Base-by-base conservation (phyloP, 1,139 yeast genomes). In the Protomyces macrosporus region DNA sequence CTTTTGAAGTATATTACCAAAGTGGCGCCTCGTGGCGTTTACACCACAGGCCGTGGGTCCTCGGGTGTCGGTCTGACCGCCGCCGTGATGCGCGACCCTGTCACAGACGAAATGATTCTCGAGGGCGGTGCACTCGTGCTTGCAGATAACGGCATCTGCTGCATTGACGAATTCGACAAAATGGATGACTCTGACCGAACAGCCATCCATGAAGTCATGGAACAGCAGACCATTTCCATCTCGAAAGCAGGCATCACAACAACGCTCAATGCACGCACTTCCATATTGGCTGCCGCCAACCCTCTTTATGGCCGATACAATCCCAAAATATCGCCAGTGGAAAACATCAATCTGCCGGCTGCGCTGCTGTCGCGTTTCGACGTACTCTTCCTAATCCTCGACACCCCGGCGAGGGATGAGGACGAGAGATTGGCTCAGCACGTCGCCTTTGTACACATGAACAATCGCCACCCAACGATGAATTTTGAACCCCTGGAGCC, bases 11-110 rank as follows among this genome's bases (percentile, higher is more conserved):
- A 96, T 42, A 89, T 95, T 68, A 82, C 91, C 65, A 90, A 91
- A 71, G 89, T 95, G 59, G 95, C 98, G 0, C 98, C 99, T 36
- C 83, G 98, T 73, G 95, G 97, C 58, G 96, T 95, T 50, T 95
- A 95, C 76, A 95, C 99, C 6, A 95, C 98, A 1, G 99, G 99
- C 78, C 84, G 96, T 73, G 99, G 99, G 74, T 90, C 98, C 4
- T 93, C 98, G 0, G 99, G 98, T 64, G 99, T 95, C 57, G 99
- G 99, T 77, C 81, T 95, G 71, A 95, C 99, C 1, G 99, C 99
- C 1, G 98, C 98, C 0, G 98, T 95, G 51, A 90, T 93, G 96
- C 84, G 96, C 72, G 99, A 95, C 74, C 98, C 98, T 2, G 93
- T 93, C 45, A 93, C 98, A 2, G 98, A 93, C 75, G 98, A 95